Evolutionary conservation across 2,329 filamentous ascomycete genomes (phyloP).

Genomic region (Scedosporium aurantiacum): DNA sequence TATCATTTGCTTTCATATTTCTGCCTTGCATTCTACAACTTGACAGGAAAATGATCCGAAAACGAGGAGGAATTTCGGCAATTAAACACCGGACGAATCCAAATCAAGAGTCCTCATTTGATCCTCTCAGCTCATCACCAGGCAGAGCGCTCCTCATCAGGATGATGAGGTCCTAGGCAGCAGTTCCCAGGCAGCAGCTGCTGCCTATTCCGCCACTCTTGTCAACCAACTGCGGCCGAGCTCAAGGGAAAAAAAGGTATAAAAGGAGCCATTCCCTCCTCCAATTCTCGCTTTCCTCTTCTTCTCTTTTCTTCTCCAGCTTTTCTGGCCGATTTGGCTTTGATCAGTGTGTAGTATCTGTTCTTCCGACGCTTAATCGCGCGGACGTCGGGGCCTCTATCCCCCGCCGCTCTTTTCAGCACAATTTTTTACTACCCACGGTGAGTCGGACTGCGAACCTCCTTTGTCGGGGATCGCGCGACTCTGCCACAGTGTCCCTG

Average conservation of each 20-base stretch:
- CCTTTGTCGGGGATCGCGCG: background rate
- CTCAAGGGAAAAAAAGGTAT: background rate
- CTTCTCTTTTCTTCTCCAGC: slow-evolving; percentile 11
- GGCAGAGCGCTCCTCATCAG: too few relatives aligned
- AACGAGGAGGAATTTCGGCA: too few relatives aligned
- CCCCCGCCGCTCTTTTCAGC: slow-evolving; percentile 5
- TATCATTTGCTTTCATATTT: too few relatives aligned
- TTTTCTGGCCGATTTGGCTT: slow-evolving; percentile 14
- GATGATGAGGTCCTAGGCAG: slow-evolving; percentile 5
- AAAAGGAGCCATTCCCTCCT: background rate
- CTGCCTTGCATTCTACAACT: too few relatives aligned
- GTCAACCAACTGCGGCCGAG: background rate
- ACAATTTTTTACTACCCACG: slow-evolving; percentile 12
- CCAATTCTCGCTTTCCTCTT: background rate
- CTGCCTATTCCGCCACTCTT: background rate
- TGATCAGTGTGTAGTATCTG: slow-evolving; percentile 18
- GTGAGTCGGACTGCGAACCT: slow-evolving; percentile 6
- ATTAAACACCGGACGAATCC: too few relatives aligned
- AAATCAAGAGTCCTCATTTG: too few relatives aligned
- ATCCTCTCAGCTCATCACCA: too few relatives aligned
- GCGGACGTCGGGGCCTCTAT: slow-evolving; percentile 8
- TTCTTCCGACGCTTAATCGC: slow-evolving; percentile 17
- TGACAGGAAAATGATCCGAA: too few relatives aligned
- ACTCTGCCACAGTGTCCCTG: slow-evolving; percentile 12
- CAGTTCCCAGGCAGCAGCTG: background rate